Percentiles rank a stretch among this genome's conserved stretches.
Evolutionary conservation across 2,329 filamentous ascomycete species (phyloP).

Genomic region (Penicillium sp.): DNA sequence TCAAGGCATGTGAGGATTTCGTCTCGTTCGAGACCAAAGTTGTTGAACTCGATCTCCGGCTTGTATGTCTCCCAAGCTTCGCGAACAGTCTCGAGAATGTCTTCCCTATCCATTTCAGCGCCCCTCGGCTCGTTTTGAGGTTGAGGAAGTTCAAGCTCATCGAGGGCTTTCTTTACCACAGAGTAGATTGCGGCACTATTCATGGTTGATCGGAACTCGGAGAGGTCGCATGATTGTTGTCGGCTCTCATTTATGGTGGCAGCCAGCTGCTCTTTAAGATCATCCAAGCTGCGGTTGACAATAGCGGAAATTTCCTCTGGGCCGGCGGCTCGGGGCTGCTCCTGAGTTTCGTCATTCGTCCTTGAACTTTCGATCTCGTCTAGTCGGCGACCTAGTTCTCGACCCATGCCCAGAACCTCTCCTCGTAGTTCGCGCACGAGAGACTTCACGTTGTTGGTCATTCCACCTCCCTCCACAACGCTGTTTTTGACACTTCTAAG

Average conservation of each 20-base stretch:
- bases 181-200: conserved; percentile 85
- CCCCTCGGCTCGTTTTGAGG: conserved; percentile 53
- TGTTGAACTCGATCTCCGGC: conserved; percentile 85
- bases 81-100: conserved; percentile 80
- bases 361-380: conserved; percentile 56
- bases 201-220: conserved; percentile 61
- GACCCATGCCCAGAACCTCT: conserved; percentile 91
- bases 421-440: conserved; percentile 85
- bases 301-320: conserved; percentile 73
- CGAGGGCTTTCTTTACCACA: conserved; percentile 72
- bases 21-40: conserved; percentile 84
- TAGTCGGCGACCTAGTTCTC: conserved; percentile 81
- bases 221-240: conserved; percentile 64
- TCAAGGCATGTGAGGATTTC: conserved; percentile 84
- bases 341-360: conserved; percentile 42
- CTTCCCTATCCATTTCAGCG: conserved; percentile 67
- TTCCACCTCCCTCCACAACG: conserved; percentile 79
- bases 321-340: conserved; percentile 51
- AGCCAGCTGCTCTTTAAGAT: conserved; percentile 82
- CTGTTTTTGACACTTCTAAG: conserved; percentile 89
- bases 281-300: conserved; percentile 74
- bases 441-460: conserved; percentile 89
- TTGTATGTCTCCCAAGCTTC: conserved; percentile 95
- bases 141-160: conserved; percentile 59
- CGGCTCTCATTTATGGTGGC: conserved; percentile 73